Base-by-base conservation (phyloP, 345 rosid genomes). In the Crucihimalaya himalaica region DNA sequence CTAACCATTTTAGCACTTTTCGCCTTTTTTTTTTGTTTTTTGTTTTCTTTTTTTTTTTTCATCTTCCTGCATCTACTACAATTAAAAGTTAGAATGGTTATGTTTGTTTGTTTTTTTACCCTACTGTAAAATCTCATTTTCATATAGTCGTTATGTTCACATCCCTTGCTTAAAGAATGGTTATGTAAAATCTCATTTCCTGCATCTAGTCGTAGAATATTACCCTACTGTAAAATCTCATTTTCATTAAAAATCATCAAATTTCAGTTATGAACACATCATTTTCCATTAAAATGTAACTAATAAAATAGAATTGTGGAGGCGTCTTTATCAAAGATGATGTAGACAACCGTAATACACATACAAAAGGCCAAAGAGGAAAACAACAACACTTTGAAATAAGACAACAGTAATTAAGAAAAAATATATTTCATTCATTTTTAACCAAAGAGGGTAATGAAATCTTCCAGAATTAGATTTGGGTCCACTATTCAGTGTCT, bases 401-500 rank as follows among this genome's bases (percentile, higher is more conserved):
- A 63, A 52, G 61, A 63, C 69, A 60, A 42, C 15, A 19, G 39
- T 15, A 28, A 9, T 31, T 56, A 56, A 43, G 40, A 69, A 18
- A 18, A 18, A 67, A 39, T 43, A 13, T 56, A 68, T 56, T 68
- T 46, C 21, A 43, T 56, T 29, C 32, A 45, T 5, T 45, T 19
- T 57, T 46, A 70, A 34, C 31, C 23, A 1, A 43, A 5, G 4
- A 43, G 29, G 8, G 65, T 57, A 45, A 57, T 8, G 25, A 69
- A 31, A 69, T 57, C 73, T 69, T 57, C 55, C 18, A 56, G 73
- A 69, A 69, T 57, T 57, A 19, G 23, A 56, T 57, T 20, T 46
- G 63, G 76, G 27, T 63, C 76, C 70, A 63, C n/a, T 51, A 23
- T 39, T 39, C 48, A 60, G 29, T 60, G 58, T 51, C 63, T 34